These are phyloP conservation scores for Eustoma russellianum DNA, from an alignment of 257 asterid species.

Conservation along the genomic window DNA sequence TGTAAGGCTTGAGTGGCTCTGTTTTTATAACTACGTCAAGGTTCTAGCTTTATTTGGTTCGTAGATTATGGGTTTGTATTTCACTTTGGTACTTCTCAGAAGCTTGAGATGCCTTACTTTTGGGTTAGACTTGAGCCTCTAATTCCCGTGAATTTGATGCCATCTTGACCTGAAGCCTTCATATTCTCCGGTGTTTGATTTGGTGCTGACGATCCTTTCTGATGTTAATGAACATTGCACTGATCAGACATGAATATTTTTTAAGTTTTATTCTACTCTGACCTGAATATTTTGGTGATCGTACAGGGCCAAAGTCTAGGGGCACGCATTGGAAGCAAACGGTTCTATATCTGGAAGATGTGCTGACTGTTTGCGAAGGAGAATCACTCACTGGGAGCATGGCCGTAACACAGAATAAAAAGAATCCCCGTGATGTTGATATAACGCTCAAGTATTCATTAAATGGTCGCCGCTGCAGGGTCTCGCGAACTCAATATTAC, in stretches of 20 bases:
- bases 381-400: constrained; percentile 61
- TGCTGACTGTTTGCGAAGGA: constrained; percentile 71
- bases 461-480: constrained; percentile 56
- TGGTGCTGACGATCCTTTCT: not conserved
- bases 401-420: constrained; percentile 80
- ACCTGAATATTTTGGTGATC: not conserved
- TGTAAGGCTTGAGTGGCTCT: no score
- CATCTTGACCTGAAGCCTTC: no score
- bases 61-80: not conserved
- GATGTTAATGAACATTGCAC: not conserved
- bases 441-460: constrained; percentile 62
- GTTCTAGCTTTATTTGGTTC: not conserved
- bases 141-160: no score
- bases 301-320: constrained; percentile 79
- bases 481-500: constrained; percentile 53
- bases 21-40: no score
- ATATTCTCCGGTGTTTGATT: not conserved
- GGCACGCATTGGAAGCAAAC: constrained; percentile 98
- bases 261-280: not conserved
- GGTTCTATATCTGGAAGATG: constrained; percentile 86
- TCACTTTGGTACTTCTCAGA: not conserved
- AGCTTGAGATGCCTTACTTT: no score
- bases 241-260: not conserved
- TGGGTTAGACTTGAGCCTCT: no score
- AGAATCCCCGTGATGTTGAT: constrained; percentile 94